A percentile compares a stretch with the other conserved stretches of the same genome.
These are phyloP conservation scores for Bretziella fagacearum DNA, from an alignment of 2,329 filamentous ascomycete genomes.

Conservation along the genomic window DNA sequence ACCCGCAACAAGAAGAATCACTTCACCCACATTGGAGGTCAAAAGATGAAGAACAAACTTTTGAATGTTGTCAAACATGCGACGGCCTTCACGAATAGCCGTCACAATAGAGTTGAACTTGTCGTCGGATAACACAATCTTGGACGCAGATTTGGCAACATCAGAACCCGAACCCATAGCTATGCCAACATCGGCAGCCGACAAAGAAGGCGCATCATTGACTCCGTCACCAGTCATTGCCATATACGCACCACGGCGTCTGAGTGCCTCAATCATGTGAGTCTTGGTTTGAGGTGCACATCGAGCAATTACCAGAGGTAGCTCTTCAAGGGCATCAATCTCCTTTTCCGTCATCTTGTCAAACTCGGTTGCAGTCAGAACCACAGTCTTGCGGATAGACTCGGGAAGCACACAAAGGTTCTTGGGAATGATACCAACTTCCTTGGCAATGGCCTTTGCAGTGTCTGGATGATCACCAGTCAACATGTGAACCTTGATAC, in stretches of 20 bases:
- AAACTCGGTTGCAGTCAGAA: conserved; percentile 62
- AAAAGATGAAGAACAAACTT: conserved; percentile 72
- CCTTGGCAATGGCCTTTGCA: conserved; percentile 58
- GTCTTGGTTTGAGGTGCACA: conserved; percentile 78
- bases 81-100: conserved; percentile 64
- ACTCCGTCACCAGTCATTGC: conserved; percentile 85
- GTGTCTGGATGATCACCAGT: conserved; percentile 71
- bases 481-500: conserved; percentile 69
- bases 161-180: conserved; percentile 82
- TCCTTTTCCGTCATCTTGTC: conserved; percentile 59
- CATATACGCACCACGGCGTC: conserved; percentile 57
- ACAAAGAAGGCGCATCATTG: conserved; percentile 70
- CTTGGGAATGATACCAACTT: conserved; percentile 59
- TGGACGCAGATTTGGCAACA: conserved; percentile 66
- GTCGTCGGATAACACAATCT: conserved; percentile 73
- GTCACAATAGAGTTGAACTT: conserved; percentile 78
- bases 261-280: conserved; percentile 76
- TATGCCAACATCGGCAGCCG: conserved; percentile 69
- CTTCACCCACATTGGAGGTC: conserved; percentile 69
- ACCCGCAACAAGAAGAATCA: conserved; percentile 63
- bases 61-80: conserved; percentile 80
- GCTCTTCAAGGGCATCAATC: conserved; percentile 56
- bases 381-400: conserved; percentile 48
- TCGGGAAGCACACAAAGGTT: conserved; percentile 43
- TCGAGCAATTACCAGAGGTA: conserved; percentile 68